Base-by-base conservation (phyloP, 371 early-diverging fungal genomes). In the Rhizopus stolonifer region DNA sequence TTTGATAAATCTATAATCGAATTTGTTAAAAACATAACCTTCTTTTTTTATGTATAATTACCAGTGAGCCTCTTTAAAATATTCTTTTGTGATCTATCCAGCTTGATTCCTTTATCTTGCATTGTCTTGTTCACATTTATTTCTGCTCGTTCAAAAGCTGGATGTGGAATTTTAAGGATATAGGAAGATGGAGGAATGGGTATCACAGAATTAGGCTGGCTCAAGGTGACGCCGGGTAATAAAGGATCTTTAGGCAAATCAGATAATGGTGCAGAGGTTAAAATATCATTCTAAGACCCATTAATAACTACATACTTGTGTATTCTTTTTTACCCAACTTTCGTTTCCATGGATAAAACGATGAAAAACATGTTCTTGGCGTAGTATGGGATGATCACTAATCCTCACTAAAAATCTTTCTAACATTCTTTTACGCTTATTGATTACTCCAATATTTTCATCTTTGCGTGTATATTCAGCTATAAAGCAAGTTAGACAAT, bases 361-460 rank as follows among this genome's bases (percentile, higher is more conserved):
- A 67, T 97, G 98, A 59, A 95, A 84, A 14, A 92, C 72, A 62
- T 95, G 95, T 44, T 91, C 94, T 49, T 82, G 73, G 10, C 80
- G 74, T 25, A 98, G 62, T 39, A 92, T 84, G 29, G 95, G 94
- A 70, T 98, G 94, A 34, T 71, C 72, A 0, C 82, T 85, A 33
- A 95, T 52, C 32, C 93, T 85, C 61, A 89, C 85, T 51, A 98
- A 69, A 64, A 98, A 98, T 17, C 85, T 77, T 66, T 93, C 88
- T 15, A 98, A 80, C 89, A 90, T 82, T 21, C 94, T 83, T 76
- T 93, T 92, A 21, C 98, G 85, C 25, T 87, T 80, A 54, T 91
- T 89, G 25, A 95, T 86, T 44, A 93, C 83, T n/a, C 71, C 67
- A 21, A 81, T 77, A 60, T 94, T 94, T 58, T 94, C 90, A 63